Percentiles rank a stretch among this genome's conserved stretches.
Conservation (phyloP, 1,284 basidiomycete genomes). For the Rhodotorula sp. region DNA sequence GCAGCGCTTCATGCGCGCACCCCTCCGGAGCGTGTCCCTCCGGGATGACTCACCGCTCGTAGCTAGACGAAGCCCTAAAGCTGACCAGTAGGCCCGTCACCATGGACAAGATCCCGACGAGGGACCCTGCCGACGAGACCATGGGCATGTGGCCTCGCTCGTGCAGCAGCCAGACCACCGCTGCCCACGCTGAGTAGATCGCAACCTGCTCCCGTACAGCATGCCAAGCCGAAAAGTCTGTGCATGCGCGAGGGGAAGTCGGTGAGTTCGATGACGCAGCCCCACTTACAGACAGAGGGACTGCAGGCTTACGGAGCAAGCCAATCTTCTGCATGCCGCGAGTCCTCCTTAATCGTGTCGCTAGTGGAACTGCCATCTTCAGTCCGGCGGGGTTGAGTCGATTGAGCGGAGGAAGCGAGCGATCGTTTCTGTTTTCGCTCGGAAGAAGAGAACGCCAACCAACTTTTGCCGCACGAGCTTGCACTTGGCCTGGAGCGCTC, state of each 20-base stretch:
- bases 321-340: constrained; percentile 20
- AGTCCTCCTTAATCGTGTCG: background rate
- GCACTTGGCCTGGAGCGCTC: no score
- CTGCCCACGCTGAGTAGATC: constrained; percentile 24
- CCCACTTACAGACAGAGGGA: background rate
- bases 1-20: background rate
- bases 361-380: constrained; percentile 1
- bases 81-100: constrained; percentile 26
- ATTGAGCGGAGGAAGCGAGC: background rate
- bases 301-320: constrained; percentile 17
- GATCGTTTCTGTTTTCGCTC: no score
- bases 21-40: background rate
- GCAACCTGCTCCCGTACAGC: background rate
- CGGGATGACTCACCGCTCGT: constrained; percentile 28
- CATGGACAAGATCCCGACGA: constrained; percentile 21
- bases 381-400: background rate
- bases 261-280: background rate
- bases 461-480: no score
- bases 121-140: constrained; percentile 3
- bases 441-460: no score
- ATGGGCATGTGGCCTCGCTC: background rate
- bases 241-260: constrained; percentile 47
- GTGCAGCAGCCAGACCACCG: constrained; percentile 16
- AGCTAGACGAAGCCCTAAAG: constrained; percentile 19
- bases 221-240: constrained; percentile 30